Evolutionary conservation across 2,329 filamentous ascomycete species (phyloP).

Genomic region (Pezicula rhizophila): DNA sequence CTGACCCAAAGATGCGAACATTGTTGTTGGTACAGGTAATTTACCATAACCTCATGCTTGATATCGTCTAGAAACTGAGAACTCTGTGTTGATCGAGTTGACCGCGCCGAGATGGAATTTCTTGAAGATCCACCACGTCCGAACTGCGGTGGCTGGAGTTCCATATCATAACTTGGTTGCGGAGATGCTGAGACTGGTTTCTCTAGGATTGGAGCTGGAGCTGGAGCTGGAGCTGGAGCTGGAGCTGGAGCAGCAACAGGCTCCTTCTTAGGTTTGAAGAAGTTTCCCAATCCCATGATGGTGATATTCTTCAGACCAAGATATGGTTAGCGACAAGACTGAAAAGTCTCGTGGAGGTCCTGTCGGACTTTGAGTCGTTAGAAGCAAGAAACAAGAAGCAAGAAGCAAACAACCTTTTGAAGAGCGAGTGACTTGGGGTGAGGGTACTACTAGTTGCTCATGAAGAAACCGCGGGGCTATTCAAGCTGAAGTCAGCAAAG

Average conservation of each 20-base stretch:
- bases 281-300: slow-evolving; percentile 55
- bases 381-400: background rate
- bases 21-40: slow-evolving; percentile 76
- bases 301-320: slow-evolving; percentile 11
- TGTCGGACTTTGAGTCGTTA: no score
- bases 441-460: slow-evolving; percentile 15
- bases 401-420: background rate
- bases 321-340: slow-evolving; percentile 9
- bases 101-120: slow-evolving; percentile 42
- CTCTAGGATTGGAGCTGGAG: slow-evolving; percentile 8
- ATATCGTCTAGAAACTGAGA: slow-evolving; percentile 62
- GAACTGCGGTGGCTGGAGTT: slow-evolving; percentile 43
- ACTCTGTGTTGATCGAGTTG: slow-evolving; percentile 37
- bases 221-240: slow-evolving; percentile 2
- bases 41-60: slow-evolving; percentile 78
- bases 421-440: slow-evolving; percentile 23
- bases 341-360: slow-evolving; percentile 10
- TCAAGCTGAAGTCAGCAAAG: no score
- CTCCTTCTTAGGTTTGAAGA: slow-evolving; percentile 52
- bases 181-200: slow-evolving; percentile 14
- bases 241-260: slow-evolving; percentile 4
- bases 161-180: slow-evolving; percentile 35
- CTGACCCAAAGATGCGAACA: slow-evolving; percentile 69
- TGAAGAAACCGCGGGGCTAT: background rate
- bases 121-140: slow-evolving; percentile 42